Conservation (phyloP, 164 flowering plant species). For the Vitis amurensis region DNA sequence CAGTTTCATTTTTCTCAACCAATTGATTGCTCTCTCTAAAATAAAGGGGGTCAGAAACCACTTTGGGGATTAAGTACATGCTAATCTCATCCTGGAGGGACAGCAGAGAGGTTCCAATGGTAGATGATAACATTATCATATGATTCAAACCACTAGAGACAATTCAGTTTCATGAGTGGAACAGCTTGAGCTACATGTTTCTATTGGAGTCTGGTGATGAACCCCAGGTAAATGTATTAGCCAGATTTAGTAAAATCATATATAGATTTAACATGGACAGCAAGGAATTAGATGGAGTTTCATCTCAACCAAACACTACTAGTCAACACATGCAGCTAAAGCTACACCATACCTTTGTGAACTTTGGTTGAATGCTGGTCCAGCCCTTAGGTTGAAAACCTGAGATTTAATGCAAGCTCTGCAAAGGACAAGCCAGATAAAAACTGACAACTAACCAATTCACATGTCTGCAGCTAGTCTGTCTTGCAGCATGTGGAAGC, state of each 20-base stretch:
- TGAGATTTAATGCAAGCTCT: background rate
- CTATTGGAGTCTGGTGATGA: background rate
- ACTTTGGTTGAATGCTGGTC: slow-evolving; percentile 1
- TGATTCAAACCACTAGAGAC: background rate
- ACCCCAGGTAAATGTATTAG: background rate
- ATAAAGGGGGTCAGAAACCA: too few relatives aligned
- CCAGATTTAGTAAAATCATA: background rate
- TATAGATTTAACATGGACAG: background rate
- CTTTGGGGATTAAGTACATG: too few relatives aligned
- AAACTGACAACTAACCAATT: background rate
- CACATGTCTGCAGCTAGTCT: background rate
- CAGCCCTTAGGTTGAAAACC: background rate
- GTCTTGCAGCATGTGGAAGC: background rate
- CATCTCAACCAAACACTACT: slow-evolving; percentile 4
- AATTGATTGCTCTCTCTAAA: too few relatives aligned
- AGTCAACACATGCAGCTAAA: slow-evolving; percentile 4
- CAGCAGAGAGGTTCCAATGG: too few relatives aligned
- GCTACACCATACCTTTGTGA: slow-evolving; percentile 1
- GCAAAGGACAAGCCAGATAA: background rate
- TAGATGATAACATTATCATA: background rate
- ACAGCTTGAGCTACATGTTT: slow-evolving; percentile 2
- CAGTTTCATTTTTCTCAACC: too few relatives aligned
- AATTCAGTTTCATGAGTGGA: background rate
- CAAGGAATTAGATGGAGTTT: background rate
- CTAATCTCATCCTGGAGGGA: too few relatives aligned